Percentiles rank a stretch among this genome's conserved stretches.
These are phyloP conservation scores for Clavispora phyllophila DNA, from an alignment of 805 yeast species.

Conservation along the genomic window DNA sequence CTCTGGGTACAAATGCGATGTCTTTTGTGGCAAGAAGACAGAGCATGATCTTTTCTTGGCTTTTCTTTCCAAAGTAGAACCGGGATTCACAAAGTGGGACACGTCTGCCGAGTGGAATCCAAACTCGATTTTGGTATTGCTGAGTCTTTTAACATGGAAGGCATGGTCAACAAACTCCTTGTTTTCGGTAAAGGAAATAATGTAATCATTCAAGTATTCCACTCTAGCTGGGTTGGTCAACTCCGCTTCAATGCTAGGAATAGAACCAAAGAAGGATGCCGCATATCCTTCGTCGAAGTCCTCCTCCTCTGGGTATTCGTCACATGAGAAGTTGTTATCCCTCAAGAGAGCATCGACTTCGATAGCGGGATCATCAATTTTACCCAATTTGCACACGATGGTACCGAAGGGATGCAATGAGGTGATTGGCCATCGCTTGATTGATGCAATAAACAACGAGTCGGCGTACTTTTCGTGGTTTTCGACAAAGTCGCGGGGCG, in stretches of 20 bases:
- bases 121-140: constrained; percentile 61
- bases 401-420: constrained; percentile 98
- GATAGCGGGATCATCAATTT: constrained; percentile 66
- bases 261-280: constrained; percentile 24
- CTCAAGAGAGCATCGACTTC: constrained; percentile 86
- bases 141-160: constrained; percentile 63
- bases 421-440: constrained; percentile 98
- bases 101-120: constrained; percentile 87
- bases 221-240: constrained; percentile 38
- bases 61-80: constrained; percentile 77
- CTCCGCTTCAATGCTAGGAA: constrained; percentile 38
- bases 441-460: constrained; percentile 86
- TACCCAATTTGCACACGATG: constrained; percentile 79
- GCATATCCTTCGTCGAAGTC: constrained; percentile 16
- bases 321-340: constrained; percentile 78
- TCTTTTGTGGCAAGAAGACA: constrained; percentile 78
- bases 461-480: constrained; percentile 80
- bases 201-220: constrained; percentile 54
- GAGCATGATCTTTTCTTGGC: constrained; percentile 87
- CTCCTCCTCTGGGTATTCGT: constrained; percentile 59
- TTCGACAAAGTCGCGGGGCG: constrained; percentile 91
- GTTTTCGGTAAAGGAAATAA: constrained; percentile 58
- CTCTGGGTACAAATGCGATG: constrained; percentile 63
- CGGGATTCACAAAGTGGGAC: constrained; percentile 63
- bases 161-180: constrained; percentile 70